phyloP scores from a whole-genome alignment of 1,139 yeast species.

The Protomyces pachydermus region DNA sequence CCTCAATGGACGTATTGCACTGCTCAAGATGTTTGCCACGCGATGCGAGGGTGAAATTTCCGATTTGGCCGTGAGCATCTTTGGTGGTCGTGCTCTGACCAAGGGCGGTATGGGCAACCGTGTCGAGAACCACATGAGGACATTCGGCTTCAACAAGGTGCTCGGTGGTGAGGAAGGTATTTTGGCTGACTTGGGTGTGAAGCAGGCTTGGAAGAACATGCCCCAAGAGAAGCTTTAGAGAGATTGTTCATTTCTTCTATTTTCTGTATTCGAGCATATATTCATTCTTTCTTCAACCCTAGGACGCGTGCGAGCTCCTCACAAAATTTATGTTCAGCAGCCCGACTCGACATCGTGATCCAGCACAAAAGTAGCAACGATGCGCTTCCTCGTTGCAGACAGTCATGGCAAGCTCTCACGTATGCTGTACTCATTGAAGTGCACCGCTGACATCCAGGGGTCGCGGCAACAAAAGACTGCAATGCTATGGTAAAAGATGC shows the following conservation, averaged over 20 bases:
- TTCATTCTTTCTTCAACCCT: no score
- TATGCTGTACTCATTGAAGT: background rate
- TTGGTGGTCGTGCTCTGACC: constrained; percentile 46
- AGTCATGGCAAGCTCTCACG: background rate
- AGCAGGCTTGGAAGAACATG: constrained; percentile 15
- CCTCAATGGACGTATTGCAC: constrained; percentile 47
- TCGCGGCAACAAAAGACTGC: background rate
- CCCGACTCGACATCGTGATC: background rate
- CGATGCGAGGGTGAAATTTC: constrained; percentile 43
- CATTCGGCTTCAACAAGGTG: constrained; percentile 45
- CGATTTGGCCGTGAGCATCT: constrained; percentile 46
- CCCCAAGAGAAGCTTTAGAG: background rate
- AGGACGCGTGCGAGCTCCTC: background rate
- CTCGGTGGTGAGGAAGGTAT: constrained; percentile 49
- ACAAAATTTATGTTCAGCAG: background rate
- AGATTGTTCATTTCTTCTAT: background rate
- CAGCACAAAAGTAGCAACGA: background rate
- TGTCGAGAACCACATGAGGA: constrained; percentile 45
- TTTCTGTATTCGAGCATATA: background rate
- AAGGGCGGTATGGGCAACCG: constrained; percentile 46
- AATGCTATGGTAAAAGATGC: background rate
- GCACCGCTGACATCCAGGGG: background rate
- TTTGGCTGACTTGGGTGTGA: constrained; percentile 44
- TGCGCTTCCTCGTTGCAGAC: background rate
- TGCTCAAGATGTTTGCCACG: constrained; percentile 44